phyloP scores from a whole-genome alignment of 1,139 yeast genomes.

The Sugiyamaella neomexicana region DNA sequence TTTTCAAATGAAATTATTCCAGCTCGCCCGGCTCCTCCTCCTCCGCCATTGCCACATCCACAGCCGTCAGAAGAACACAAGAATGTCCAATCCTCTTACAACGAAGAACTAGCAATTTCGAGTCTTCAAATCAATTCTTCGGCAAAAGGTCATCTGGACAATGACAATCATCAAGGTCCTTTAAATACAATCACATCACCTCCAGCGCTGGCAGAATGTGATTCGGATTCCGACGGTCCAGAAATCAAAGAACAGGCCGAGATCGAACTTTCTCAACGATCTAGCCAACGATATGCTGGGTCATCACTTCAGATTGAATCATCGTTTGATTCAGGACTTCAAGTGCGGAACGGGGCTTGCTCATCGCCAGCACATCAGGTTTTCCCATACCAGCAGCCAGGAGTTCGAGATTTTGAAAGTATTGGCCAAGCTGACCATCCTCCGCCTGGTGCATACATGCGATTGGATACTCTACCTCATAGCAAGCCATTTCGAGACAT shows the following conservation, averaged over 20 bases:
- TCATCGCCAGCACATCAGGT: conserved; percentile 13
- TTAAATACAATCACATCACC: neutral
- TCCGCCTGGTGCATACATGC: conserved; percentile 53
- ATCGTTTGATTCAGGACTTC: conserved; percentile 10
- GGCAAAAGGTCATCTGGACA: neutral
- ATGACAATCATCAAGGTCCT: neutral
- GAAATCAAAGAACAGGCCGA: conserved; percentile 30
- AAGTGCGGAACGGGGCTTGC: conserved; percentile 4
- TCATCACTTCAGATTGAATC: conserved; percentile 15
- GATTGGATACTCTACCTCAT: conserved; percentile 47
- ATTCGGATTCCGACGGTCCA: conserved; percentile 26
- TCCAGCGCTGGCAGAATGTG: conserved; percentile 18
- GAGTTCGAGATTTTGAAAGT: conserved; percentile 31
- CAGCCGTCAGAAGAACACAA: neutral
- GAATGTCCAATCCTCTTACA: conserved; percentile 9
- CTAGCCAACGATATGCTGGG: neutral
- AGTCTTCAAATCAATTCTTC: conserved; percentile 11
- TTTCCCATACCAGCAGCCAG: conserved; percentile 17
- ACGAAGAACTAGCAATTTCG: conserved; percentile 12
- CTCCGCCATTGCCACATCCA: conserved; percentile 3
- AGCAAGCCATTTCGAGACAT: conserved; percentile 51
- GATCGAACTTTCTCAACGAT: conserved; percentile 27
- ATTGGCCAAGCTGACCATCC: conserved; percentile 28
- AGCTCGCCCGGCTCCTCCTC: neutral
- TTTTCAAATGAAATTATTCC: neutral